Conservation (phyloP, 345 rosid species). For the Hibiscus mutabilis region DNA sequence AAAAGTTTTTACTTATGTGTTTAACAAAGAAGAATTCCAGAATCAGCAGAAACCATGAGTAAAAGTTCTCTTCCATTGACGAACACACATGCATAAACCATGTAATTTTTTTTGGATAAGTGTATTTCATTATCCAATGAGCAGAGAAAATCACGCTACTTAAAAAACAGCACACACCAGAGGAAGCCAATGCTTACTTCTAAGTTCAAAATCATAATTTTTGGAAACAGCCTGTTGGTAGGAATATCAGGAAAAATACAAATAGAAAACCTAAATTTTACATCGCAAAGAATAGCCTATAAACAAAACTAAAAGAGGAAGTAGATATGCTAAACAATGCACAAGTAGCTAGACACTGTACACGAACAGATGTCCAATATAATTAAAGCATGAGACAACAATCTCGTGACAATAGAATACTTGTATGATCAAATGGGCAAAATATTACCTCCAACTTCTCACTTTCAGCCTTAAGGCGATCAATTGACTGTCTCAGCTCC, state of each 20-base stretch:
- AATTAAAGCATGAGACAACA: conserved; percentile 1
- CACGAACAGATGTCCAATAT: background rate
- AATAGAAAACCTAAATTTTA: background rate
- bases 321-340: background rate
- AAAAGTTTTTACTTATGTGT: background rate
- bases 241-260: background rate
- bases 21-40: background rate
- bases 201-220: background rate
- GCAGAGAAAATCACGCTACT: background rate
- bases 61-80: too few relatives aligned
- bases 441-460: conserved; percentile 67
- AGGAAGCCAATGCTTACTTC: background rate
- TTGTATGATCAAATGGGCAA: background rate
- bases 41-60: background rate
- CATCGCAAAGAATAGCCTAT: background rate
- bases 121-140: background rate
- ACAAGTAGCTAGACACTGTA: background rate
- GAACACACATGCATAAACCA: background rate
- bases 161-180: background rate
- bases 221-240: background rate
- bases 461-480: conserved; percentile 66
- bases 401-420: background rate
- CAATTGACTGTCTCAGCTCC: conserved; percentile 73
- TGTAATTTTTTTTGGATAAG: background rate
- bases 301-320: background rate